Percentiles rank a stretch among this genome's conserved stretches.
Evolutionary conservation across 495 filamentous ascomycete species (phyloP).

Genomic region (Podospora sp.): DNA sequence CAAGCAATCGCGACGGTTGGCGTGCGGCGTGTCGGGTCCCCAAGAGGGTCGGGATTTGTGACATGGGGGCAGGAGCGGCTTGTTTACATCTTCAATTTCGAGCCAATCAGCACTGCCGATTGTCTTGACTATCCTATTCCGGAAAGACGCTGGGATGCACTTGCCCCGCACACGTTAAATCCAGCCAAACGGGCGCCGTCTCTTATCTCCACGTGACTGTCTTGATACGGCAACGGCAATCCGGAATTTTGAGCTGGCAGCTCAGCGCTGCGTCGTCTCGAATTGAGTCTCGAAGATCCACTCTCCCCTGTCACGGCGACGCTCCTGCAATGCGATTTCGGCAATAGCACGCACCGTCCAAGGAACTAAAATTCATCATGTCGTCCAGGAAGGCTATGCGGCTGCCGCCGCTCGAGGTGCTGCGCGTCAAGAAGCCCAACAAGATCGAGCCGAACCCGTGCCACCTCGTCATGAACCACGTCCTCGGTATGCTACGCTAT

Average conservation of each 20-base stretch:
- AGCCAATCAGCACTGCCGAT: constrained; percentile 24
- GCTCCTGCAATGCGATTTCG: constrained; percentile 26
- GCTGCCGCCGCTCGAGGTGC: constrained; percentile 80
- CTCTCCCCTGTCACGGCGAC: constrained; percentile 9
- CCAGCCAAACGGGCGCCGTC: neutral
- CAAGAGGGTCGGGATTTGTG: neutral
- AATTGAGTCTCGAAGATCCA: neutral
- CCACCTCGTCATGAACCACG: constrained; percentile 80
- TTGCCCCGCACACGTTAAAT: neutral
- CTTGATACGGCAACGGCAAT: constrained; percentile 18
- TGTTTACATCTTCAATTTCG: constrained; percentile 37
- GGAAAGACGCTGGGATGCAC: constrained; percentile 1
- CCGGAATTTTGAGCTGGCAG: constrained; percentile 10
- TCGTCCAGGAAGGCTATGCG: constrained; percentile 61
- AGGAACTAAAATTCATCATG: constrained; percentile 17
- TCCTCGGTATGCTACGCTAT: constrained; percentile 71
- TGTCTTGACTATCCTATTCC: neutral
- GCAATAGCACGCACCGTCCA: constrained; percentile 13
- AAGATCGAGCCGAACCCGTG: constrained; percentile 76
- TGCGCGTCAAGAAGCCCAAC: constrained; percentile 85
- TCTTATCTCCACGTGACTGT: constrained; percentile 38
- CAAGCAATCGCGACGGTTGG: constrained; percentile 17
- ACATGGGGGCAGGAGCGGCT: constrained; percentile 7
- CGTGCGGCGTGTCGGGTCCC: constrained; percentile 1
- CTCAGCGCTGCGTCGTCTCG: neutral